These are phyloP conservation scores for Capronia americana DNA, from an alignment of 2,329 filamentous ascomycete species.

Conservation along the genomic window DNA sequence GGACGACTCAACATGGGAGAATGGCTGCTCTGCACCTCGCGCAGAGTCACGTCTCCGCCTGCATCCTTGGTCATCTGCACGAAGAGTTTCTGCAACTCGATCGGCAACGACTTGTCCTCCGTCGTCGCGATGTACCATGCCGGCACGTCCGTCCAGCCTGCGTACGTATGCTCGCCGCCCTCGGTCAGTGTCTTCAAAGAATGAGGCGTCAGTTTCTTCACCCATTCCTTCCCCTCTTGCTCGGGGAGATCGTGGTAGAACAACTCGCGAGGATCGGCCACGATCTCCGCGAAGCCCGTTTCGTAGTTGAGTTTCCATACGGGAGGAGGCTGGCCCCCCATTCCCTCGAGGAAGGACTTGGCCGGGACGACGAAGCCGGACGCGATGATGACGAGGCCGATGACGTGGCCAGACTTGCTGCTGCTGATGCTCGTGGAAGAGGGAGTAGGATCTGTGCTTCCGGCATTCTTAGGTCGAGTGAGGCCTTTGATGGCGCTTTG, in stretches of 20 bases:
- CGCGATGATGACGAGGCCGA: constrained; percentile 55
- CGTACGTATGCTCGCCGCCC: constrained; percentile 53
- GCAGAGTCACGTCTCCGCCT: constrained; percentile 48
- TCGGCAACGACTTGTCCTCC: constrained; percentile 52
- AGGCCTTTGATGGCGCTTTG: constrained; percentile 56
- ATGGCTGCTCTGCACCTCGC: constrained; percentile 55
- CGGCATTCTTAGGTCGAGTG: constrained; percentile 38
- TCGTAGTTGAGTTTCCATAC: constrained; percentile 49
- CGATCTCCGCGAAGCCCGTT: constrained; percentile 53
- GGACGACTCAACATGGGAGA: constrained; percentile 59
- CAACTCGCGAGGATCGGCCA: constrained; percentile 47
- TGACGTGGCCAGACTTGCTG: constrained; percentile 46
- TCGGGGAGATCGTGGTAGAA: constrained; percentile 60
- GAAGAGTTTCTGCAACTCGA: constrained; percentile 48
- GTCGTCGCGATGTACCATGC: constrained; percentile 55
- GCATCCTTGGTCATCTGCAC: constrained; percentile 48
- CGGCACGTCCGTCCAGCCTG: constrained; percentile 58
- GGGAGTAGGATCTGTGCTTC: constrained; percentile 16
- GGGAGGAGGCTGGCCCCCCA: constrained; percentile 53
- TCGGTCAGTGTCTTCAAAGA: constrained; percentile 55
- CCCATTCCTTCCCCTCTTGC: constrained; percentile 54
- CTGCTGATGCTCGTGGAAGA: not conserved
- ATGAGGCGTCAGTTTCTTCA: constrained; percentile 50
- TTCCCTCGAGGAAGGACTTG: constrained; percentile 50
- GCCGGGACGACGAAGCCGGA: constrained; percentile 53